Evolutionary conservation across 371 early-diverging fungal genomes (phyloP), one percentile per base, ranked within the genome.

Genomic region (Neoconidiobolus thromboides): DNA sequence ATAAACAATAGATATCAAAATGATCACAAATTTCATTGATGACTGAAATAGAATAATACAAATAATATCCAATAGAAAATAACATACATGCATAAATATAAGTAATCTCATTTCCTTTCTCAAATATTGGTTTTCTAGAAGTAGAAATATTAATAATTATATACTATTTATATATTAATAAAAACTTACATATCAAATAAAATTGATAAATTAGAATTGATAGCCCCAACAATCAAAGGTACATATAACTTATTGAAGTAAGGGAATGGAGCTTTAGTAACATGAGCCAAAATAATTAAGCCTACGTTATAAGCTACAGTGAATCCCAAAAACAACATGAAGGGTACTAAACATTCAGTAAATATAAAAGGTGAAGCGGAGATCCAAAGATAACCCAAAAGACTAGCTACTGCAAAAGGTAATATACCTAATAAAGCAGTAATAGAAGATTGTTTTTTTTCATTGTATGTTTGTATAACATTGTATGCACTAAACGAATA

Each of bases 231-330:
- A 36, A 80, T 63, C 51, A 85, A 68, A 38, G 89, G 85, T 3
- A 77, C 51, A 55, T 75, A 71, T 62, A 78, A 68, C 43, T 73
- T 54, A 64, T 85, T 81, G 63, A 80, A 76, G 56, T 72, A 74
- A 3, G 91, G 91, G 75, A 87, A 93, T 3, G 74, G 70, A 43
- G 79, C 73, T 43, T 87, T 82, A 3, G 87, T 78, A 9, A 93
- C 90, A 67, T 93, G 92, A 14, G 87, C 83, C 2, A 86, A 76
- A 61, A 93, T 89, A 71, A 93, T 89, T 44, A 76, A 68, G 36
- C 85, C 83, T 53, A 89, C 89, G 52, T 84, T 85, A 66, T 87
- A 82, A 53, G 88, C 91, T 69, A 93, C 90, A 39, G 82, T 76
- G 39, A 87, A 72, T 1, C 89, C 89, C 41, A 79, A 65, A 58